Conservation (phyloP, 208 protist genomes). For the Balamuthia mandrillaris region DNA sequence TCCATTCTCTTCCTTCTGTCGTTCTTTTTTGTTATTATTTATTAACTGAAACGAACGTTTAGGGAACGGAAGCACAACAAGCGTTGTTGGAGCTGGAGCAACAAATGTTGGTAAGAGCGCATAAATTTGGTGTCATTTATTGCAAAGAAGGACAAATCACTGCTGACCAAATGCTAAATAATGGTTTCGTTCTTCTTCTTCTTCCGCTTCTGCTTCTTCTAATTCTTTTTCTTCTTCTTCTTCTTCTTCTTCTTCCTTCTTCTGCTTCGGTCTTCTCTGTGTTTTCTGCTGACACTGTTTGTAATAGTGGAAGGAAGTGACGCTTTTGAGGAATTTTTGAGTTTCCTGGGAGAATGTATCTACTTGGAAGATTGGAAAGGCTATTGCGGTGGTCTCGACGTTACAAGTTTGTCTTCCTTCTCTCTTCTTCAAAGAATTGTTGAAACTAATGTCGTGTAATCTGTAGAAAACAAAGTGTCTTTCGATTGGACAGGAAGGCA, state of each 20-base stretch:
- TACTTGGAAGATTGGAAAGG: conserved; percentile 6
- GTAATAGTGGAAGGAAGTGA: neutral
- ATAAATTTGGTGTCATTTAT: conserved; percentile 28
- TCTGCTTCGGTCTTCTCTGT: neutral
- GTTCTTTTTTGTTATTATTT: neutral
- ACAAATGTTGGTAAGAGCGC: conserved; percentile 21
- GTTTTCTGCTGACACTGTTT: no score
- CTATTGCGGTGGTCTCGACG: conserved; percentile 3
- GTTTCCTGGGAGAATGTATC: neutral
- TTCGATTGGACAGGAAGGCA: neutral
- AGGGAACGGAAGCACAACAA: neutral
- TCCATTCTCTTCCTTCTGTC: no score
- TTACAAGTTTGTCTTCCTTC: no score
- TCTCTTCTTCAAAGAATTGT: no score
- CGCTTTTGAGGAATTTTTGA: neutral
- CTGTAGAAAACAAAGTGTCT: neutral
- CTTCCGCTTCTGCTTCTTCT: neutral
- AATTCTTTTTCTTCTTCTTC: neutral
- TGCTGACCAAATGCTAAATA: conserved; percentile 7
- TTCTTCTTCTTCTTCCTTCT: neutral
- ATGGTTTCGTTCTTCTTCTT: neutral
- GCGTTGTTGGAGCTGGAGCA: neutral
- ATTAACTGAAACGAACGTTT: neutral
- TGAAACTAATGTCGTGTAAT: neutral
- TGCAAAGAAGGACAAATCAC: conserved; percentile 20